Percentiles rank a stretch among this genome's conserved stretches.
These are phyloP conservation scores for Hypoxylon sp. DNA, from an alignment of 2,329 filamentous ascomycete genomes.

Conservation along the genomic window DNA sequence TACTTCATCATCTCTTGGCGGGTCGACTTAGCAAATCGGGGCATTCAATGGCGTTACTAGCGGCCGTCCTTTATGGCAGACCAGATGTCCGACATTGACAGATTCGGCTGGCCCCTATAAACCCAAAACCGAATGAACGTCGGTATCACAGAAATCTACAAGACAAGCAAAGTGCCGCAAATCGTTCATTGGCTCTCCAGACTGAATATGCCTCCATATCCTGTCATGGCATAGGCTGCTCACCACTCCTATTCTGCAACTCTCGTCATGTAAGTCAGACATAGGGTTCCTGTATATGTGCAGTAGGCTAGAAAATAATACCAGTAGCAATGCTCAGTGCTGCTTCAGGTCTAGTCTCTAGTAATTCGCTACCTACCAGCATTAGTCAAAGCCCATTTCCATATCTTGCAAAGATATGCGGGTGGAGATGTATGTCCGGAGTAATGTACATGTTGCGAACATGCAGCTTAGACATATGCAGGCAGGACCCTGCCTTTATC, in stretches of 20 bases:
- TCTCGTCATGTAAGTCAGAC: conserved; percentile 9
- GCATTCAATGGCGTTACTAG: neutral
- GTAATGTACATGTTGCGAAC: conserved; percentile 5
- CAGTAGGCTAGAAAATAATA: neutral
- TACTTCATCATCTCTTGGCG: conserved; percentile 33
- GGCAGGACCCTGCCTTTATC: conserved; percentile 12
- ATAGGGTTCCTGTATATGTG: neutral
- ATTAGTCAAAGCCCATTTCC: conserved; percentile 3
- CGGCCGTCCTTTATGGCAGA: conserved; percentile 7
- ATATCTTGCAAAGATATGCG: conserved; percentile 7
- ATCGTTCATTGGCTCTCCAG: conserved; percentile 8
- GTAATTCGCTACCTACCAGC: neutral
- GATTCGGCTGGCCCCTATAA: conserved; percentile 20
- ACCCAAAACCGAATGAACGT: conserved; percentile 17
- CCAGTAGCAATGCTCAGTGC: conserved; percentile 1
- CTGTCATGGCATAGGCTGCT: neutral
- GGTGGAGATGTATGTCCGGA: conserved; percentile 14
- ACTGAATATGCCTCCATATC: conserved; percentile 2
- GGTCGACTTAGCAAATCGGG: conserved; percentile 32
- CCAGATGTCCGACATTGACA: conserved; percentile 14
- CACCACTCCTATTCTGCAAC: neutral
- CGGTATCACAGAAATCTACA: conserved; percentile 29
- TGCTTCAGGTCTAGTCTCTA: neutral
- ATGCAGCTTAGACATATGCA: conserved; percentile 6
- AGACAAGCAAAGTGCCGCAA: conserved; percentile 7